Percentiles rank a stretch among this genome's conserved stretches.
Evolutionary conservation across 257 asterid species (phyloP).

Genomic region (Rehmannia glutinosa): DNA sequence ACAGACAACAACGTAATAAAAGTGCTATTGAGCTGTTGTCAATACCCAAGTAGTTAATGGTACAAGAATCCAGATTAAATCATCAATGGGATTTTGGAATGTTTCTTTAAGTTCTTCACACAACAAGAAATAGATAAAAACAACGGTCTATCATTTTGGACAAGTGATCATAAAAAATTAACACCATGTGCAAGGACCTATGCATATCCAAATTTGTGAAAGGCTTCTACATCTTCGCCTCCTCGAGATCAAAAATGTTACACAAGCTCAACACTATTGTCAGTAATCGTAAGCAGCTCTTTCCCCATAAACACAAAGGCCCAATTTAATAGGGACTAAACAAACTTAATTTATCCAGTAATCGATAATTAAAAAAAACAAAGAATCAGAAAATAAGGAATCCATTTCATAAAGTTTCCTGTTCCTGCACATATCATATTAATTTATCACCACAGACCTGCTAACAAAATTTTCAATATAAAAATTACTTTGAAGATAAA

Average conservation of each 20-base stretch:
- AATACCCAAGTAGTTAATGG: neutral
- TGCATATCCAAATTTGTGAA: neutral
- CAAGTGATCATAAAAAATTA: neutral
- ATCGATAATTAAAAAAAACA: neutral
- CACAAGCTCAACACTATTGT: neutral
- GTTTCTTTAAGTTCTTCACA: neutral
- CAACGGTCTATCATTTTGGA: neutral
- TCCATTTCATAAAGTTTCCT: neutral
- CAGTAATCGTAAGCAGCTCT: neutral
- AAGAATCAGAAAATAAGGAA: neutral
- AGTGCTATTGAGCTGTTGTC: neutral
- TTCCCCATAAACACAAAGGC: neutral
- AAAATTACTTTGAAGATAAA: neutral
- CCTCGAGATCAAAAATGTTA: neutral
- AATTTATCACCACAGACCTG: neutral
- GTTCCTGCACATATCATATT: neutral
- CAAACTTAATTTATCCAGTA: neutral
- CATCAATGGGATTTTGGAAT: neutral
- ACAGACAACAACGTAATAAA: neutral
- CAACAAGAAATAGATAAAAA: neutral
- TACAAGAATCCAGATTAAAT: neutral
- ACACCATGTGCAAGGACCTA: neutral
- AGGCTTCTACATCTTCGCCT: neutral
- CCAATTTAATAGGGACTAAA: neutral
- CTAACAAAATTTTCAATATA: neutral